Evolutionary conservation across 2,329 filamentous ascomycete genomes (phyloP).

Genomic region (Talaromyces sp.): DNA sequence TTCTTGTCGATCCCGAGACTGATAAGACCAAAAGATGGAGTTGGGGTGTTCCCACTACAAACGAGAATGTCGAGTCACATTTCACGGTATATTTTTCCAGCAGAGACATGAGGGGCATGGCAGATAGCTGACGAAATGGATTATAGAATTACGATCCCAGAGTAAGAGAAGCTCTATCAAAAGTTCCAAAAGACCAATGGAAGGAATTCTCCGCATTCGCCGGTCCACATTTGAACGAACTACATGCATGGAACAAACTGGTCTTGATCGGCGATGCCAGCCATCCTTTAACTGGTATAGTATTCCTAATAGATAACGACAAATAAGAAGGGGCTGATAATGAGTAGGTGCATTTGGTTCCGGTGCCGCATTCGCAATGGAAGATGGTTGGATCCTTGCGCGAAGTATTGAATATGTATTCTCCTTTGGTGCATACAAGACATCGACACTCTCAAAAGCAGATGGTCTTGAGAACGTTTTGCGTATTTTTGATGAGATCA

Average conservation of each 20-base stretch:
- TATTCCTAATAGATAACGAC: not conserved
- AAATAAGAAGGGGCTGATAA: not conserved
- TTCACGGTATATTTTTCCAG: constrained; percentile 29
- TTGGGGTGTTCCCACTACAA: constrained; percentile 21
- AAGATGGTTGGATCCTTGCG: constrained; percentile 43
- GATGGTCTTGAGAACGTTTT: constrained; percentile 25
- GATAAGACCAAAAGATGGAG: constrained; percentile 17
- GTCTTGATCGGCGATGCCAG: constrained; percentile 53
- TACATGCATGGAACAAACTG: constrained; percentile 42
- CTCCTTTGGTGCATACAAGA: constrained; percentile 1
- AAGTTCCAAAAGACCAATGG: constrained; percentile 40
- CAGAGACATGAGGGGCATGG: constrained; percentile 12
- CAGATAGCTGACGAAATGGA: not conserved
- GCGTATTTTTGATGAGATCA: constrained; percentile 33
- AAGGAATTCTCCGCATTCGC: constrained; percentile 47
- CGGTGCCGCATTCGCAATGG: constrained; percentile 27
- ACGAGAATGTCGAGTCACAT: constrained; percentile 27
- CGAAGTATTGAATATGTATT: constrained; percentile 25
- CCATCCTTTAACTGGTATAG: constrained; percentile 47
- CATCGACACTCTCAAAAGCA: not conserved
- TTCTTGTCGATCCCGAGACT: constrained; percentile 26
- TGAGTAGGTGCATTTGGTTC: constrained; percentile 38
- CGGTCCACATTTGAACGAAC: constrained; percentile 39
- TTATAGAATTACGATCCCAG: constrained; percentile 39
- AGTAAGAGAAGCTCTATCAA: constrained; percentile 36